Percentiles rank a stretch among this genome's conserved stretches.
Conservation (phyloP, 78 protist species). For the Mantamonas sphyraenae region DNA sequence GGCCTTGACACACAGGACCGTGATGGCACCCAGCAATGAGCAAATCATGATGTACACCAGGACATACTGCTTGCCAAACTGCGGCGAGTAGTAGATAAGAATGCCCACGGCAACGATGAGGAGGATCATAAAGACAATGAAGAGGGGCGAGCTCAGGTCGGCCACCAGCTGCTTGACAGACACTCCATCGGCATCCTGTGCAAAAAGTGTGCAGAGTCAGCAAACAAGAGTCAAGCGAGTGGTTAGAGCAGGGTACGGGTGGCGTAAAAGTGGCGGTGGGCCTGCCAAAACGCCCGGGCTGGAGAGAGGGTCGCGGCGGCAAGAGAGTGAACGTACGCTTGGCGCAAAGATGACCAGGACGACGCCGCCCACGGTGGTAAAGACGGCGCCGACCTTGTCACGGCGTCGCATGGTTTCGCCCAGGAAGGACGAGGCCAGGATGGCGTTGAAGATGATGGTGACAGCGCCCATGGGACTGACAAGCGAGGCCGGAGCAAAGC, state of each 20-base stretch:
- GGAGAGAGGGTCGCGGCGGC: not conserved
- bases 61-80: not conserved
- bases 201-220: not conserved
- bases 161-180: not conserved
- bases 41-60: constrained; percentile 1
- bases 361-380: constrained; percentile 9
- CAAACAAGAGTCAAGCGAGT: not conserved
- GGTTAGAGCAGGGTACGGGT: not conserved
- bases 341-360: not conserved
- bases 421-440: constrained; percentile 15
- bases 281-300: not conserved
- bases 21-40: constrained; percentile 11
- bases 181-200: not conserved
- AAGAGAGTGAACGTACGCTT: not conserved
- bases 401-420: not conserved
- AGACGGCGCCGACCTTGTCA: constrained; percentile 1
- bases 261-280: not conserved
- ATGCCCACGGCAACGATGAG: not conserved
- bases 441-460: constrained; percentile 8
- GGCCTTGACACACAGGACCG: constrained; percentile 20
- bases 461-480: constrained; percentile 26
- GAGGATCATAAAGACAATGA: not conserved
- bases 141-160: not conserved
- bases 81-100: not conserved
- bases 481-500: constrained; percentile 26